phyloP scores from a whole-genome alignment of 2,329 filamentous ascomycete species.

The Teratosphaeria pseudoeucalypti region DNA sequence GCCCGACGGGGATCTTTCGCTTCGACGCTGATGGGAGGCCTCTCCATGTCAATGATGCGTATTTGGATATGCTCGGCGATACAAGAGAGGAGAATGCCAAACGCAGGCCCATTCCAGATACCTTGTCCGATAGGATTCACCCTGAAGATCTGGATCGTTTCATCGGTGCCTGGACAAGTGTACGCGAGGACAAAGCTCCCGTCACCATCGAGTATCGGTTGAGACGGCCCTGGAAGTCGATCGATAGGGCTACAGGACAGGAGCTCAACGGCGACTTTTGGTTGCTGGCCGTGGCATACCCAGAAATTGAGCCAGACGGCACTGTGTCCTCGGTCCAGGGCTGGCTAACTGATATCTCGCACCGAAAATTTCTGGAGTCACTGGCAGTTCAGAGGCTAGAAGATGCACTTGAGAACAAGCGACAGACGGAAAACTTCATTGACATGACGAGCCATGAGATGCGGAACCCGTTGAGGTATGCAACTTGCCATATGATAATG shows the following conservation, averaged over 20 bases:
- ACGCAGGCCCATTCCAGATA: background rate
- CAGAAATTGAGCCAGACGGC: conserved; percentile 22
- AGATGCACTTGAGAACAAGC: conserved; percentile 28
- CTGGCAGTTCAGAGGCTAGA: conserved; percentile 22
- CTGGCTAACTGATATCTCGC: conserved; percentile 26
- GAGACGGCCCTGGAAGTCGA: conserved; percentile 25
- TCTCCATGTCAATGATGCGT: conserved; percentile 32
- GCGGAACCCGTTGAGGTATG: conserved; percentile 28
- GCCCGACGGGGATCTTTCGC: conserved; percentile 31
- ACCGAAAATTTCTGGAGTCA: conserved; percentile 23
- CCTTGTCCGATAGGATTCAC: conserved; percentile 15
- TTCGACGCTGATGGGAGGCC: conserved; percentile 25
- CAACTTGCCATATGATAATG: background rate
- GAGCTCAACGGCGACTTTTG: conserved; percentile 21
- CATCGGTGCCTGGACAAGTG: conserved; percentile 20
- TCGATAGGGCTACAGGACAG: conserved; percentile 18
- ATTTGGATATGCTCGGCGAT: conserved; percentile 26
- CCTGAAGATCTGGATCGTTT: conserved; percentile 28
- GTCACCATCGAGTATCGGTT: conserved; percentile 30
- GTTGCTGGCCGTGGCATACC: conserved; percentile 23
- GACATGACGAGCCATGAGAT: conserved; percentile 29
- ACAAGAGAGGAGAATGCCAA: conserved; percentile 10
- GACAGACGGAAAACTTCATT: conserved; percentile 28
- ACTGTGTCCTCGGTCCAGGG: conserved; percentile 20
- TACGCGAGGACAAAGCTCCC: conserved; percentile 23